A percentile compares a stretch with the other conserved stretches of the same genome.
Conservation (phyloP, 805 yeast species). For the Lipomyces yamadae region DNA sequence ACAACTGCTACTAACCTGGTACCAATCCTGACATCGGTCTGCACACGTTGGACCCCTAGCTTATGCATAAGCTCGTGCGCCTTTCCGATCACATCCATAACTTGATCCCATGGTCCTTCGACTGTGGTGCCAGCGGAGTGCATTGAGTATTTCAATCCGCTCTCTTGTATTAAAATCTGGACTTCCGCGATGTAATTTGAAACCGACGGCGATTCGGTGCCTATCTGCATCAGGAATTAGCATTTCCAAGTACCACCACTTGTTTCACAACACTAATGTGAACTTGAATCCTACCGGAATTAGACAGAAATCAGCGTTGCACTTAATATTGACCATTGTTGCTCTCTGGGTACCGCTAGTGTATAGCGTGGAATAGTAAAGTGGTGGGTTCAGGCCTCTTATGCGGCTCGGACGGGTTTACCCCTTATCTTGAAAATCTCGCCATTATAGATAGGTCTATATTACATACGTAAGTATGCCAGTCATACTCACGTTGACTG, state of each 20-base stretch:
- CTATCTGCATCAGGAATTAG: conserved; percentile 55
- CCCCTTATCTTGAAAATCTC: no score
- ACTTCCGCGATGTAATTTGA: conserved; percentile 78
- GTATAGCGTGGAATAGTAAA: neutral
- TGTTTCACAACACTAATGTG: neutral
- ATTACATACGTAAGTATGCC: no score
- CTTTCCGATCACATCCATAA: conserved; percentile 75
- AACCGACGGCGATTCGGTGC: conserved; percentile 77
- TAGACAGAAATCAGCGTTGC: conserved; percentile 85
- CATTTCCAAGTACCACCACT: neutral
- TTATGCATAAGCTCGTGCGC: conserved; percentile 74
- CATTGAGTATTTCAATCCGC: conserved; percentile 67
- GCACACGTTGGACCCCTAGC: conserved; percentile 76
- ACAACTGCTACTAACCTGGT: conserved; percentile 52
- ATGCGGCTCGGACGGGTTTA: no score
- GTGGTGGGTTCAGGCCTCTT: neutral
- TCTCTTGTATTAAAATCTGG: conserved; percentile 64
- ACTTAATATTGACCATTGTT: conserved; percentile 41
- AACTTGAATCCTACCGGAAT: conserved; percentile 63
- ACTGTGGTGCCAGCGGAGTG: conserved; percentile 94
- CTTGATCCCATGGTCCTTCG: conserved; percentile 92
- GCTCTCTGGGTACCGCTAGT: neutral
- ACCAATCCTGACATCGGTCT: conserved; percentile 85
- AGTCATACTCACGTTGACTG: no score
- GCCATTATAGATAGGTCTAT: no score